Conservation (phyloP, 495 filamentous ascomycete species). For the Pyrenula massariospora region DNA sequence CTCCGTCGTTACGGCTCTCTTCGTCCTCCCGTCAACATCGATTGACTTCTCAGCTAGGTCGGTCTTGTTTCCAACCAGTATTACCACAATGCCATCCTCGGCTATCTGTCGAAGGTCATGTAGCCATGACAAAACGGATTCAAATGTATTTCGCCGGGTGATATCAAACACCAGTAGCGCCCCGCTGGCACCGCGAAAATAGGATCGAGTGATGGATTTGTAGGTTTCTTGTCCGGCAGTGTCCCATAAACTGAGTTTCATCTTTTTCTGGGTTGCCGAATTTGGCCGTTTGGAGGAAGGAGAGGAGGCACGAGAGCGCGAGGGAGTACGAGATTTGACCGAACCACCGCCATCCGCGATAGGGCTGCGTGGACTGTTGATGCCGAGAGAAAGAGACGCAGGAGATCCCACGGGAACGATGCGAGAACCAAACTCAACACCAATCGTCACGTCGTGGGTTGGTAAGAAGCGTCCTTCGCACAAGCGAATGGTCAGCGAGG, state of each 20-base stretch:
- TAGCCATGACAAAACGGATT: slow-evolving; percentile 78
- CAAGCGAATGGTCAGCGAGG: slow-evolving; percentile 82
- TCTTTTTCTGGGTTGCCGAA: slow-evolving; percentile 50
- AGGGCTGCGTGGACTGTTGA: slow-evolving; percentile 21
- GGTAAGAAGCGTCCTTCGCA: slow-evolving; percentile 93
- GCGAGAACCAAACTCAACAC: slow-evolving; percentile 91
- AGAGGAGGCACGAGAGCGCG: slow-evolving; percentile 6
- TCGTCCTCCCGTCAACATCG: slow-evolving; percentile 34
- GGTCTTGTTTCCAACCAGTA: slow-evolving; percentile 89
- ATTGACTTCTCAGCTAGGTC: slow-evolving; percentile 49
- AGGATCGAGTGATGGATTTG: slow-evolving; percentile 86
- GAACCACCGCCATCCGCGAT: slow-evolving; percentile 2
- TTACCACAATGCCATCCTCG: slow-evolving; percentile 84
- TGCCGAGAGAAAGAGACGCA: slow-evolving; percentile 24
- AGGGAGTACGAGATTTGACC: slow-evolving; percentile 1
- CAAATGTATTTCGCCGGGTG: slow-evolving; percentile 71
- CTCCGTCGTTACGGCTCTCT: slow-evolving; percentile 61
- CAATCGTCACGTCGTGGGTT: slow-evolving; percentile 93
- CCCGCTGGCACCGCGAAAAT: slow-evolving; percentile 88
- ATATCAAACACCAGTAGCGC: slow-evolving; percentile 95
- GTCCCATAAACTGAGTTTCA: slow-evolving; percentile 84
- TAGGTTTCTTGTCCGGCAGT: slow-evolving; percentile 96
- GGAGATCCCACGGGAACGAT: slow-evolving; percentile 89
- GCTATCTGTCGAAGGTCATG: slow-evolving; percentile 86
- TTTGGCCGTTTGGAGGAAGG: slow-evolving; percentile 14